A percentile compares a stretch with the other conserved stretches of the same genome.
phyloP scores from a whole-genome alignment of 192 early-diverging fungal genomes.

The Gigaspora rosea region DNA sequence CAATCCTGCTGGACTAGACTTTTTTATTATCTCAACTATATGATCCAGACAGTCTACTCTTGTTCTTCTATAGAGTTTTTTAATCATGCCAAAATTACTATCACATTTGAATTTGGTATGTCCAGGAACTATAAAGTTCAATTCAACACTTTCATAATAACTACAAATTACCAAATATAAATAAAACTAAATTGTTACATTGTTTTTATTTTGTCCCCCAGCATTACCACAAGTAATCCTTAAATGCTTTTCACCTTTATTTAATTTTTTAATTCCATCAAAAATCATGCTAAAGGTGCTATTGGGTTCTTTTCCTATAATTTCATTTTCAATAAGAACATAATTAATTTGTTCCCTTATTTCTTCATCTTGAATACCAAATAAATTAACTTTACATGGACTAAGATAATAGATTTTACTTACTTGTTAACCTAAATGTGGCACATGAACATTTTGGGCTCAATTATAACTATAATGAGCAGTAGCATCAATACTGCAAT shows the following conservation, averaged over 20 bases:
- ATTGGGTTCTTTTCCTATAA: conserved; percentile 10
- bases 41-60: too few species aligned
- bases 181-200: too few species aligned
- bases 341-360: conserved; percentile 15
- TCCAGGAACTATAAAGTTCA: too few species aligned
- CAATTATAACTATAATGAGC: conserved; percentile 35
- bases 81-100: too few species aligned
- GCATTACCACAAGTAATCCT: conserved; percentile 29
- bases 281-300: background rate
- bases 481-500: conserved; percentile 5
- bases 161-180: too few species aligned
- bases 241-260: conserved; percentile 25
- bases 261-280: too few species aligned
- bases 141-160: too few species aligned
- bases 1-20: too few species aligned
- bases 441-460: conserved; percentile 35
- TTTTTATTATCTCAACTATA: too few species aligned
- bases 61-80: too few species aligned
- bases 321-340: conserved; percentile 16
- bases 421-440: conserved; percentile 31
- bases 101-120: too few species aligned
- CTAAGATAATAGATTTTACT: conserved; percentile 30
- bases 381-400: conserved; percentile 19
- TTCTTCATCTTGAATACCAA: conserved; percentile 16
- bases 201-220: conserved; percentile 27